These are phyloP conservation scores for Yarrowia sp. DNA, from an alignment of 805 yeast species.

Conservation along the genomic window DNA sequence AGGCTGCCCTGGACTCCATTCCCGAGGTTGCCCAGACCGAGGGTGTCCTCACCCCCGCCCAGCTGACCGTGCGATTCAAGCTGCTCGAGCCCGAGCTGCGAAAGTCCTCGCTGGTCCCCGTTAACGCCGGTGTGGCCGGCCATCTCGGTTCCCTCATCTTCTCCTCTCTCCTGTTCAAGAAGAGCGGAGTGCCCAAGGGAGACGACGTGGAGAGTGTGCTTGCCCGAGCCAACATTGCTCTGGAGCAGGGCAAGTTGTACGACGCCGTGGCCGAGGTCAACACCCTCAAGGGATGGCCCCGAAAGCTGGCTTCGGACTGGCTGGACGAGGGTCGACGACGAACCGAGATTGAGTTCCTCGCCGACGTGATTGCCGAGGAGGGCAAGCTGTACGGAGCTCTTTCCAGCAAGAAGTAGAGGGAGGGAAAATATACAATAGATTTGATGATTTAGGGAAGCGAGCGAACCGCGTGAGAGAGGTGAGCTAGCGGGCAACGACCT, in stretches of 20 bases:
- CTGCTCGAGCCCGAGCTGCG: conserved; percentile 84
- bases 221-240: conserved; percentile 79
- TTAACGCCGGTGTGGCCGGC: conserved; percentile 94
- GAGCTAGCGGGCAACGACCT: too few relatives aligned
- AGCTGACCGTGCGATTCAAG: conserved; percentile 80
- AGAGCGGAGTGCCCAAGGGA: conserved; percentile 79
- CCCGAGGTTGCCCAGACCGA: conserved; percentile 55
- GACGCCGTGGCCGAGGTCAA: conserved; percentile 93
- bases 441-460: not conserved
- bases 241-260: conserved; percentile 77
- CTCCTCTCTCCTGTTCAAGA: conserved; percentile 75
- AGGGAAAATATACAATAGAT: conserved; percentile 29
- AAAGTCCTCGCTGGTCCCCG: conserved; percentile 87
- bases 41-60: conserved; percentile 78
- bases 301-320: conserved; percentile 92
- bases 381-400: conserved; percentile 45
- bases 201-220: conserved; percentile 87
- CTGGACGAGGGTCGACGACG: conserved; percentile 86
- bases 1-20: conserved; percentile 57
- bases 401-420: conserved; percentile 27
- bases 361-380: conserved; percentile 56
- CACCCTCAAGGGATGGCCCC: conserved; percentile 89
- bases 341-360: conserved; percentile 82
- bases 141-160: conserved; percentile 82
- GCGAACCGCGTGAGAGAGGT: too few relatives aligned